A percentile compares a stretch with the other conserved stretches of the same genome.
Conservation (phyloP, 2,329 filamentous ascomycete genomes). For the Gaeumannomyces tritici region DNA sequence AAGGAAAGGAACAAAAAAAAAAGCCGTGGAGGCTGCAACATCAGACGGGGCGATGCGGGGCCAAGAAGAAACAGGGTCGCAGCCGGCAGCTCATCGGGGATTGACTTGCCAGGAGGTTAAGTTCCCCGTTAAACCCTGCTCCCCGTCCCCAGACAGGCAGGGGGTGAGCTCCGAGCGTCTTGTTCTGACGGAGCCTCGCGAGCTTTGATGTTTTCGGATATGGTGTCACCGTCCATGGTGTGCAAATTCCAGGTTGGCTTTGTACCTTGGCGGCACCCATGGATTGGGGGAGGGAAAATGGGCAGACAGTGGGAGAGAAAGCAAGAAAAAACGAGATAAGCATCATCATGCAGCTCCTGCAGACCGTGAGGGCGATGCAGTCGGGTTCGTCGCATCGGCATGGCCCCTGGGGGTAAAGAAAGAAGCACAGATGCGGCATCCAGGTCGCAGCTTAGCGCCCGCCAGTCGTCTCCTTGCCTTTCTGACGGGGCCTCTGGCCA, state of each 20-base stretch:
- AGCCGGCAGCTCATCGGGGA: conserved; percentile 3
- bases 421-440: too few species aligned
- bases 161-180: background rate
- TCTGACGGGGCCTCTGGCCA: too few species aligned
- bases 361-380: background rate
- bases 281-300: background rate
- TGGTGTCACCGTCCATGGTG: too few species aligned
- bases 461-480: background rate
- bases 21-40: background rate
- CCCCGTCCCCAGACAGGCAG: background rate
- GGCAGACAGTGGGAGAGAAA: too few species aligned
- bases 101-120: background rate
- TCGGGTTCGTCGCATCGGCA: too few species aligned
- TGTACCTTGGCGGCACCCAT: background rate
- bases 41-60: background rate
- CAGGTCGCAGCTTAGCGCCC: background rate
- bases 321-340: background rate
- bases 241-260: background rate
- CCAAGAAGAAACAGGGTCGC: conserved; percentile 3
- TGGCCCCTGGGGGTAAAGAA: too few species aligned
- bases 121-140: background rate
- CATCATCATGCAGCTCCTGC: background rate
- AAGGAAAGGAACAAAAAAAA: conserved; percentile 1
- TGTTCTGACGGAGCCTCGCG: background rate
- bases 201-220: background rate